Base-by-base conservation (phyloP, 1,284 basidiomycete species). In the Cryptococcus deneoformans region DNA sequence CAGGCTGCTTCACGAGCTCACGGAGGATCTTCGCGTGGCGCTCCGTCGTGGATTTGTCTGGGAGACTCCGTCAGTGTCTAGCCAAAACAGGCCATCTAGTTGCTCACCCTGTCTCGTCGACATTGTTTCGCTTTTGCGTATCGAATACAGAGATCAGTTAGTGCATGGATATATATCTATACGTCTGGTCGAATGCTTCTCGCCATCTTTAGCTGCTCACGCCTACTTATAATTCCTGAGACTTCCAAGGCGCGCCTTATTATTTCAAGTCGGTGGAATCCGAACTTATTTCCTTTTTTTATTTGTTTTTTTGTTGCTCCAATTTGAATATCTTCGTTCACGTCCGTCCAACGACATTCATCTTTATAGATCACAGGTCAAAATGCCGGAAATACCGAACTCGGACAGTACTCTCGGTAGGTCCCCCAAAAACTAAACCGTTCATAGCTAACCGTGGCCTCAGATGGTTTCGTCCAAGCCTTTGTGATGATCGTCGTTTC, bases 401-500 rank as follows among this genome's bases (percentile, higher is more conserved):
- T 24, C 35, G 6, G 53, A 40, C 6, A 55, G 53, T 44, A 51
- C 54, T 24, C 40, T 54, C 46, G 48, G 57, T 59, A 46, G 10
- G 49, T 52, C 43, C 29, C 29, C n/a, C 14, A 24, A 29, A 44
- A 44, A 20, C n/a, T 47, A 9, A 10, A 47, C 7, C 35, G n/a
- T 2, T 12, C 16, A 38, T 29, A 45, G 47, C 29, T 48, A 11
- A 29, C 20, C 14, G 29, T 11, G 46, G 6, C 24, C 10, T 36
- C 53, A 78, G 76, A 77, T 58, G 88, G 85, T 11, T 83, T 92
- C 63, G 59, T 83, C 7, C 87, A 90, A 68, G 84, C 90, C 3
- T 91, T 92, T 79, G 74, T 83, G 58, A 92, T 93, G 87, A 95
- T 94, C 65, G 87, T 93, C 46, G 82, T 89, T 71, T 92, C 89